Conservation (phyloP, 208 protist genomes). For the Tritrichomonas musculus region DNA sequence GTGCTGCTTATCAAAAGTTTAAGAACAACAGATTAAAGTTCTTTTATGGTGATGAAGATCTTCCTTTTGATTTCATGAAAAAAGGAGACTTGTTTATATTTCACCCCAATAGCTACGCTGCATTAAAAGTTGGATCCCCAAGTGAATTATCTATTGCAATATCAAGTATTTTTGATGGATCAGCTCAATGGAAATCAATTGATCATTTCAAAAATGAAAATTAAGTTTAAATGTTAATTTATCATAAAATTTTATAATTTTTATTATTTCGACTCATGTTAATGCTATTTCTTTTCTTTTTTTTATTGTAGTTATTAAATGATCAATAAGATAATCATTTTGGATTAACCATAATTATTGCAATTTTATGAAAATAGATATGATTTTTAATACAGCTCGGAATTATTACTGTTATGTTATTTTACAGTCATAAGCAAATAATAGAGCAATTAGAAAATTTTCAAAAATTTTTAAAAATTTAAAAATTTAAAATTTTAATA, state of each 20-base stretch:
- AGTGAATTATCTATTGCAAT: background rate
- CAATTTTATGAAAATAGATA: background rate
- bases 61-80: background rate
- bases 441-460: too few relatives aligned
- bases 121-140: background rate
- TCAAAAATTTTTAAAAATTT: too few relatives aligned
- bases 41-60: background rate
- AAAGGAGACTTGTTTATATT: background rate
- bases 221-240: background rate
- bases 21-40: background rate
- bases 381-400: background rate
- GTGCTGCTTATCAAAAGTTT: background rate
- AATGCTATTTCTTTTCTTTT: background rate
- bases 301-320: background rate
- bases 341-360: background rate
- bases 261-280: background rate
- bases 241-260: background rate
- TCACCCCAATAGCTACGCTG: background rate
- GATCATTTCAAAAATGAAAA: background rate
- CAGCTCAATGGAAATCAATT: background rate
- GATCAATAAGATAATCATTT: background rate
- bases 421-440: background rate
- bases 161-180: background rate
- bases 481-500: too few relatives aligned
- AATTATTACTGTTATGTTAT: too few relatives aligned